Base-by-base conservation (phyloP, 768 basidiomycete species). In the Hypholoma sublateritium region DNA sequence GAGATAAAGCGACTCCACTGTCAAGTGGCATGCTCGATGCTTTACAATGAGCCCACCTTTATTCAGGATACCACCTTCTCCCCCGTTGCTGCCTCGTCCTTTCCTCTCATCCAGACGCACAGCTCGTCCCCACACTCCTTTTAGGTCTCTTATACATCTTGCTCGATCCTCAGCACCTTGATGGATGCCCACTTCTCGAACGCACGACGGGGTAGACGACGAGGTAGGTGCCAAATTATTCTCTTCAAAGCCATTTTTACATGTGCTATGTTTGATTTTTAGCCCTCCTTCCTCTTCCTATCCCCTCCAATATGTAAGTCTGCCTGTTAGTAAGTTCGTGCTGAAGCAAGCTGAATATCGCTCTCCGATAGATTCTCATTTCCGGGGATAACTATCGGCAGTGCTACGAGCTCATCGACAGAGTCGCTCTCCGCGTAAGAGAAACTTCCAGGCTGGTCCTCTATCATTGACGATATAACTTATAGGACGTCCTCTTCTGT, bases 161-260 rank as follows among this genome's bases (percentile, higher is more conserved):
- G 64, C 59, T 59, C 22, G 8, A n/a, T 16, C 16, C 24, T 24
- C 22, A n/a, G 46, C 46, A 47, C 66, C 65, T 69, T 60, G 68
- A 69, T 69, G 68, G 65, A 62, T 61, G 59, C 61, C 50, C 56
- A 51, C 24, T 28, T 39, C 46, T 17, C 55, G 25, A 46, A 57
- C 24, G 32, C 36, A 47, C 41, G 65, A 25, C 58, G 51, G 1
- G 52, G 36, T 57, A 64, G 66, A 56, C 65, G 65, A 50, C 19
- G 46, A 25, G 39, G 46, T 49, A n/a, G 19, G 22, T n/a, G n/a
- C 25, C 34, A 35, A 17, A 39, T 19, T 45, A 7, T 35, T 52
- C 32, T 39, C 21, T 51, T 25, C 32, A 19, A 11, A 54, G 28
- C 5, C 28, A 44, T 19, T 7, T 56, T 28, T 13, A 19, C 37